Percentiles rank a stretch among this genome's conserved stretches.
Conservation (phyloP, 345 rosid species). For the Dovyalis caffra region DNA sequence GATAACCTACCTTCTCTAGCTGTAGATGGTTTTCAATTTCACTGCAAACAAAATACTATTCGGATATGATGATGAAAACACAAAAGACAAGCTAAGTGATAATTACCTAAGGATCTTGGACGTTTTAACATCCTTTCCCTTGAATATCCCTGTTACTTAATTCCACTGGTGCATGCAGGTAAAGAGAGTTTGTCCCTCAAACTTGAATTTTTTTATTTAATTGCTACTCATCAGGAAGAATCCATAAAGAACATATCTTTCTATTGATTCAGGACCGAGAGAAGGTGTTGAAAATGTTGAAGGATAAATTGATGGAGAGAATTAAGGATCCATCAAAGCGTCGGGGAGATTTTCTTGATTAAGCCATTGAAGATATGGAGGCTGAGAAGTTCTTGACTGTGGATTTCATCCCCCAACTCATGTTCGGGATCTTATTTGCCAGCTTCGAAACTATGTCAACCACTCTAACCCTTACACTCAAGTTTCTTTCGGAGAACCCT, state of each 20-base stretch:
- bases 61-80: slow-evolving; percentile 17
- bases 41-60: slow-evolving; percentile 21
- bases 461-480: slow-evolving; percentile 14
- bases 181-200: neutral
- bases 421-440: slow-evolving; percentile 27
- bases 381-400: slow-evolving; percentile 26
- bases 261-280: too few relatives aligned
- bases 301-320: neutral
- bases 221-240: too few relatives aligned
- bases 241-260: neutral
- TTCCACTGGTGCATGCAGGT: slow-evolving; percentile 41
- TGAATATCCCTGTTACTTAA: slow-evolving; percentile 36
- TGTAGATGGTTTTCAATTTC: slow-evolving; percentile 30
- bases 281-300: too few relatives aligned
- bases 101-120: neutral
- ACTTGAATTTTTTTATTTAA: neutral
- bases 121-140: slow-evolving; percentile 30
- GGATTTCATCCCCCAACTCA: slow-evolving; percentile 18
- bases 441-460: slow-evolving; percentile 13
- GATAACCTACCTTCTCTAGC: neutral
- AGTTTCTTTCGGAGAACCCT: slow-evolving; percentile 37
- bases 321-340: neutral
- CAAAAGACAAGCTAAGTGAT: slow-evolving; percentile 15
- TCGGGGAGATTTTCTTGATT: slow-evolving; percentile 23
- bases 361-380: slow-evolving; percentile 19